A percentile compares a stretch with the other conserved stretches of the same genome.
Evolutionary conservation across 352 stramenopile species (phyloP).

Genomic region (Pythium aquatile): DNA sequence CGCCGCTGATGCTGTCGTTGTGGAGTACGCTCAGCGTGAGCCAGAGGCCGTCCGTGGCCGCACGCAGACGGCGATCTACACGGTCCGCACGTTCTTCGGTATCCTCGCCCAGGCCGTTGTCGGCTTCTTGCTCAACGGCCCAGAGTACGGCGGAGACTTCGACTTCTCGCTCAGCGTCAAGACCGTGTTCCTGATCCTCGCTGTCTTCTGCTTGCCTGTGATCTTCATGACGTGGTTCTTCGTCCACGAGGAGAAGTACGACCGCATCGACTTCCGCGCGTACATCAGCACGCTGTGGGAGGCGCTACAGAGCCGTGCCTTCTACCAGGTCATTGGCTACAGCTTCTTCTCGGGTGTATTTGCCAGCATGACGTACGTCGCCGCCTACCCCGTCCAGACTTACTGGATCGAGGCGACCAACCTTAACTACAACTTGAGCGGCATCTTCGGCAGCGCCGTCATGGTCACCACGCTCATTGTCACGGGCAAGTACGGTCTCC

Average conservation of each 20-base stretch:
- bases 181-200: slow-evolving; percentile 23
- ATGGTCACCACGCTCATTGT: slow-evolving; percentile 25
- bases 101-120: slow-evolving; percentile 25
- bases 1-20: slow-evolving; percentile 33
- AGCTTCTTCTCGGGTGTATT: slow-evolving; percentile 29
- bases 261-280: slow-evolving; percentile 21
- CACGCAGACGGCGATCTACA: slow-evolving; percentile 27
- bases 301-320: slow-evolving; percentile 29
- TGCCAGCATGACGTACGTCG: slow-evolving; percentile 23
- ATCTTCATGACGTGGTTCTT: slow-evolving; percentile 35
- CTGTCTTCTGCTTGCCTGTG: slow-evolving; percentile 27
- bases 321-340: slow-evolving; percentile 29
- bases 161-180: slow-evolving; percentile 25
- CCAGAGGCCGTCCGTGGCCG: slow-evolving; percentile 17
- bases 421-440: slow-evolving; percentile 20
- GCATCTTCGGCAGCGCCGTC: slow-evolving; percentile 21
- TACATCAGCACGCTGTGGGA: slow-evolving; percentile 35
- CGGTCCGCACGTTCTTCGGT: slow-evolving; percentile 24
- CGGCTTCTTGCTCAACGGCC: slow-evolving; percentile 28
- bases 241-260: slow-evolving; percentile 33
- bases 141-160: slow-evolving; percentile 31
- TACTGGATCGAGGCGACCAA: slow-evolving; percentile 26
- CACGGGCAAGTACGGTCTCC: slow-evolving; percentile 31
- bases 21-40: slow-evolving; percentile 26
- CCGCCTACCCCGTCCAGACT: slow-evolving; percentile 18